These are phyloP conservation scores for Penicillium sumatraense DNA, from an alignment of 2,329 filamentous ascomycete species.

Conservation along the genomic window DNA sequence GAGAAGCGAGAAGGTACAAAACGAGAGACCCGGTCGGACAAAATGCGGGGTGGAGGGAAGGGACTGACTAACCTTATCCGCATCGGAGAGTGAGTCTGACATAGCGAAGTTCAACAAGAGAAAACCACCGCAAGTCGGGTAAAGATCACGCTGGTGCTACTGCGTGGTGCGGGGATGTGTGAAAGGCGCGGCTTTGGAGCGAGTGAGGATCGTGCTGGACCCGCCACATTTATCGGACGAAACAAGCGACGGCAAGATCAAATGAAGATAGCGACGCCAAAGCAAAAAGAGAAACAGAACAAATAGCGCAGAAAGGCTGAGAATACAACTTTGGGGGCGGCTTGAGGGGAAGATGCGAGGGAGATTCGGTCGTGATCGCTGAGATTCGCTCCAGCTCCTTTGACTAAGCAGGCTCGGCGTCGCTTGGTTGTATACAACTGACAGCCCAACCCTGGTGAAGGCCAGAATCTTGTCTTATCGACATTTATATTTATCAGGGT, in stretches of 20 bases:
- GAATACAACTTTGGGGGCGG: conserved; percentile 2
- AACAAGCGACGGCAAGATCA: not conserved
- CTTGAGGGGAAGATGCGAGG: conserved; percentile 7
- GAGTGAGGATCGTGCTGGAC: not conserved
- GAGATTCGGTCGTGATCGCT: conserved; percentile 38
- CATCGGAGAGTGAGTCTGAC: conserved; percentile 53
- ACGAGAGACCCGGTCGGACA: too few relatives aligned
- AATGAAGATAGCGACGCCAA: not conserved
- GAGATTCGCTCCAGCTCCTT: conserved; percentile 33
- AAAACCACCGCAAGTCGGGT: conserved; percentile 46
- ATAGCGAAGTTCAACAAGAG: conserved; percentile 30
- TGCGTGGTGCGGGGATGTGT: conserved; percentile 1
- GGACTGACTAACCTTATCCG: conserved; percentile 50
- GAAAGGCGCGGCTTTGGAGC: not conserved
- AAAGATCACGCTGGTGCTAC: conserved; percentile 33
- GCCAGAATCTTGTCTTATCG: too few relatives aligned
- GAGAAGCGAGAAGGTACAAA: conserved; percentile 4
- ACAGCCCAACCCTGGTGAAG: not conserved
- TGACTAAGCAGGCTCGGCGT: conserved; percentile 28
- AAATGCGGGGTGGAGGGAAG: not conserved
- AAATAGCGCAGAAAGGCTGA: not conserved
- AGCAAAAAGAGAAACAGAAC: not conserved
- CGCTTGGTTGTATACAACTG: conserved; percentile 25
- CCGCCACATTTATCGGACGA: not conserved
- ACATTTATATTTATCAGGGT: too few relatives aligned